These are phyloP conservation scores for Pseudonitzschia multiseries DNA, from an alignment of 108 stramenopile genomes.

Conservation along the genomic window DNA sequence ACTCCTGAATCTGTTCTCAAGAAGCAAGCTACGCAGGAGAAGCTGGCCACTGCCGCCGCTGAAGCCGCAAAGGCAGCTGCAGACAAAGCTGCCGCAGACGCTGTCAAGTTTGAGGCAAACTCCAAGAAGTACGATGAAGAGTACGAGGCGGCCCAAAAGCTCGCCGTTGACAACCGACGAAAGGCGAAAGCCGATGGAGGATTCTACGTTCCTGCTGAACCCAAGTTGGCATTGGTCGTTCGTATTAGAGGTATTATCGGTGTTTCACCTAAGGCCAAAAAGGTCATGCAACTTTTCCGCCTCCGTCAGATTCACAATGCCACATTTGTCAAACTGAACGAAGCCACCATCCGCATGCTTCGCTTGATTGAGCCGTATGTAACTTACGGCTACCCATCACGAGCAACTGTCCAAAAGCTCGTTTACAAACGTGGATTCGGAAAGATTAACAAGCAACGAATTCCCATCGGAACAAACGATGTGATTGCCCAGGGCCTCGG, in stretches of 20 bases:
- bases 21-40: constrained; percentile 96
- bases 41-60: constrained; percentile 71
- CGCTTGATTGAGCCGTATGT: constrained; percentile 99
- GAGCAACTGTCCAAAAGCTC: constrained; percentile 93
- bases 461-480: constrained; percentile 95
- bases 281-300: constrained; percentile 99
- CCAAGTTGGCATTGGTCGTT: constrained; percentile 95
- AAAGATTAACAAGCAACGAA: constrained; percentile 96
- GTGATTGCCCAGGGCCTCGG: constrained; percentile 91
- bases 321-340: constrained; percentile 98
- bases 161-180: constrained; percentile 92
- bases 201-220: constrained; percentile 96
- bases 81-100: constrained; percentile 75
- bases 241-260: constrained; percentile 99
- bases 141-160: constrained; percentile 85
- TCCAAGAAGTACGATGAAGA: constrained; percentile 94
- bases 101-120: constrained; percentile 78
- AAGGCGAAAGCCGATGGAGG: constrained; percentile 94
- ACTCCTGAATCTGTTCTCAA: constrained; percentile 97
- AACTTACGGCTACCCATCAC: constrained; percentile 97
- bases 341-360: constrained; percentile 99
- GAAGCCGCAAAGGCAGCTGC: constrained; percentile 78
- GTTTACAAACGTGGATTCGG: constrained; percentile 99
- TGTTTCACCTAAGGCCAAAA: constrained; percentile 99
- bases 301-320: constrained; percentile 99